Percentiles rank a stretch among this genome's conserved stretches.
Conservation (phyloP, 495 filamentous ascomycete genomes). For the Tirmania nivea region DNA sequence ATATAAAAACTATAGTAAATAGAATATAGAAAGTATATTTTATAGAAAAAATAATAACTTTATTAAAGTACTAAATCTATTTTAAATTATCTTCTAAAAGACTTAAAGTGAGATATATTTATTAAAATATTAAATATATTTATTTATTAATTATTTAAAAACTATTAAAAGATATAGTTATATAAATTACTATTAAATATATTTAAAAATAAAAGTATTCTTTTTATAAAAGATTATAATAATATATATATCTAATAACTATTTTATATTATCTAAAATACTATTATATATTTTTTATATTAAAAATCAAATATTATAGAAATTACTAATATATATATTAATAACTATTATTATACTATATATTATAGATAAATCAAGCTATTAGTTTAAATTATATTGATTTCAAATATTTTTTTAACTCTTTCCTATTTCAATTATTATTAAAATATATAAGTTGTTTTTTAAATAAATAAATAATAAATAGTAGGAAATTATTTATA, state of each 20-base stretch:
- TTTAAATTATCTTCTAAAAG: not conserved
- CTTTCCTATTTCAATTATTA: not conserved
- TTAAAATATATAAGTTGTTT: constrained; percentile 4
- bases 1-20: not conserved
- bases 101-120: not conserved
- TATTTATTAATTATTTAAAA: not conserved
- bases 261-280: not conserved
- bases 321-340: constrained; percentile 5
- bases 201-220: not conserved
- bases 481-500: constrained; percentile 5
- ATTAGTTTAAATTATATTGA: constrained; percentile 1
- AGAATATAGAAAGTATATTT: not conserved
- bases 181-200: not conserved
- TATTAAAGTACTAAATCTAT: not conserved
- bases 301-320: constrained; percentile 4
- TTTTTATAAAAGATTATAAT: not conserved
- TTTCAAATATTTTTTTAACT: not conserved
- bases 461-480: not conserved
- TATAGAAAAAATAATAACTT: not conserved
- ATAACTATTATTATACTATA: not conserved
- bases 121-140: not conserved
- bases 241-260: not conserved
- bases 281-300: not conserved
- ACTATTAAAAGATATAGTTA: not conserved
- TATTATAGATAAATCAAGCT: constrained; percentile 9